Base-by-base conservation (phyloP, 2,329 filamentous ascomycete species). In the Neocatenulostroma microsporum region DNA sequence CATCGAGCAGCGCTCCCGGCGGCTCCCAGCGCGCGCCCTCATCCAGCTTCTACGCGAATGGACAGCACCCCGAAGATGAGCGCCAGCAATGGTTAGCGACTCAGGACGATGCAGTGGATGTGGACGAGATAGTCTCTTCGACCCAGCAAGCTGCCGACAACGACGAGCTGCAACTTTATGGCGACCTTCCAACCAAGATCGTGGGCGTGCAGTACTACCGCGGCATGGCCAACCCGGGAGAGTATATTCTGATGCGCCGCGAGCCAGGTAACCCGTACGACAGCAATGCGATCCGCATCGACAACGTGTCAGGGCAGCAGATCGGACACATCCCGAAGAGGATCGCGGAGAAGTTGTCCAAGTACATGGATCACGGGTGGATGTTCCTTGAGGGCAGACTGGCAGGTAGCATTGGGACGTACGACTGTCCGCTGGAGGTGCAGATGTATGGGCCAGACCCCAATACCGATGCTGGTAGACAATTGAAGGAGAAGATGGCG, bases 271-370 rank as follows among this genome's bases (percentile, higher is more conserved):
- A 89, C 51, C 66, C 62, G 45, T 60, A 58, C 34, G 84, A 91
- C 54, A 45, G 48, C 5, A 91, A 91, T 61, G 85, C 85, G 0
- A 85, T 93, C 39, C 74, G 77, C 4, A 75, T 93, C 1, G 72
- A 83, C 50, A 93, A 91, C 57, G 83, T 88, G 11, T 73, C 82
- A 53, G 73, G 76, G 12, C 57, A 61, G 6, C 85, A 93, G 51
- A 84, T 94, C 49, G 86, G 86, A 1, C 85, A 94, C 59, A 67
- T 94, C 26, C 81, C 83, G 5, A 69, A 76, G 10, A 67, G 62
- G 1, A 54, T 85, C 15, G 84, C 79, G 1, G 63, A 68, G n/a
- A 89, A 83, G 58, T 63, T 94, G 36, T 78, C 84, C 0, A 74
- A 72, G 2, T 86, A 84, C 54, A 69, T 93, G 54, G 79, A 81